phyloP scores from a whole-genome alignment of 306 rosid species.

The Prunus salicina region DNA sequence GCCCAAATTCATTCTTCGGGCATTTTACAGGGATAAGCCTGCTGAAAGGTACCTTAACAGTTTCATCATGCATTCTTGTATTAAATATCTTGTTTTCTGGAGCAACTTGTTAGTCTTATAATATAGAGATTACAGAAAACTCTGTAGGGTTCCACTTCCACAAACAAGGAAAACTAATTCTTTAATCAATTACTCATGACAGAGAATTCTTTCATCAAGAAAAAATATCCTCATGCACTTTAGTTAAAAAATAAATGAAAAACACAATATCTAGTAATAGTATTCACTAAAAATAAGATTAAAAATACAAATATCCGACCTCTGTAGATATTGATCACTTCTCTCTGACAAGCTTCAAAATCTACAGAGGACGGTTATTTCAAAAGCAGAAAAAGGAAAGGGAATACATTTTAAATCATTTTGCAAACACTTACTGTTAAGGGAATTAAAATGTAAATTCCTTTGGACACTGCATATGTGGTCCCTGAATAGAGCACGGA shows the following conservation, averaged over 20 bases:
- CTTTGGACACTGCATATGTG: conserved; percentile 84
- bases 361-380: background rate
- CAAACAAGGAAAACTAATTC: background rate
- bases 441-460: conserved; percentile 72
- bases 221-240: background rate
- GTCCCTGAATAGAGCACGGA: conserved; percentile 58
- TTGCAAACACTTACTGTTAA: conserved; percentile 65
- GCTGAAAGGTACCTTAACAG: background rate
- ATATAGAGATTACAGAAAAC: background rate
- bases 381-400: conserved; percentile 6
- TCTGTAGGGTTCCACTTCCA: background rate
- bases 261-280: too few species aligned
- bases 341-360: background rate
- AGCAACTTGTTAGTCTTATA: background rate
- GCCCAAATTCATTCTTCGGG: background rate
- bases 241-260: background rate
- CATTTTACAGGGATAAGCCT: background rate
- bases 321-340: too few species aligned
- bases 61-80: background rate
- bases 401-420: background rate
- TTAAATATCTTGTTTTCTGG: background rate
- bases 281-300: background rate
- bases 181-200: background rate
- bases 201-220: background rate
- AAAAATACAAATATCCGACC: too few species aligned